These are phyloP conservation scores for Pythium sp. DNA, from an alignment of 352 stramenopile species.

Conservation along the genomic window DNA sequence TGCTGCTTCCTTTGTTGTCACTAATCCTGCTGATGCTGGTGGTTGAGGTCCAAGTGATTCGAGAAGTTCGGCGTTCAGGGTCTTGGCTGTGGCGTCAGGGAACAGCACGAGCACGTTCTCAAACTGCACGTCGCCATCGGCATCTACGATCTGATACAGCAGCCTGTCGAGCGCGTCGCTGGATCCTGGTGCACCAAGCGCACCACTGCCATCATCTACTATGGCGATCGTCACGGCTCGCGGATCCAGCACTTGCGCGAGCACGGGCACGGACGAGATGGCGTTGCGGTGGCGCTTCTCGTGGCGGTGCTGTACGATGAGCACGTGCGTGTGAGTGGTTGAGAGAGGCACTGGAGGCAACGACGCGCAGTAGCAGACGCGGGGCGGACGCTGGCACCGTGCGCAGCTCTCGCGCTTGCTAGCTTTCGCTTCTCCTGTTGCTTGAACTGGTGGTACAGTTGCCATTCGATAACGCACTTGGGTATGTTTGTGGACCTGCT, in stretches of 20 bases:
- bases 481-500: not conserved
- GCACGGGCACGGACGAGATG: constrained; percentile 67
- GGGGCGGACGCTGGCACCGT: constrained; percentile 40
- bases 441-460: not conserved
- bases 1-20: too few relatives aligned
- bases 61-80: constrained; percentile 19
- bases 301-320: constrained; percentile 62
- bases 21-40: too few relatives aligned
- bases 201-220: constrained; percentile 24
- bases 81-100: constrained; percentile 35
- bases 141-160: constrained; percentile 21
- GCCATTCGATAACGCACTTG: constrained; percentile 10
- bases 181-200: constrained; percentile 16
- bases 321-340: constrained; percentile 36
- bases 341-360: constrained; percentile 29
- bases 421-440: not conserved
- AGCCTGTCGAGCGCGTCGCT: constrained; percentile 29
- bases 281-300: constrained; percentile 51
- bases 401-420: constrained; percentile 32
- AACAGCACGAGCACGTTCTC: constrained; percentile 40
- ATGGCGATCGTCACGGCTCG: constrained; percentile 41
- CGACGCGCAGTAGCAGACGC: constrained; percentile 57
- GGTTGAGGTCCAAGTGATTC: not conserved
- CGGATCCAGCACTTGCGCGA: constrained; percentile 42
- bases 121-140: constrained; percentile 11